Conservation (phyloP, 2,329 filamentous ascomycete genomes). For the Apiospora marii region DNA sequence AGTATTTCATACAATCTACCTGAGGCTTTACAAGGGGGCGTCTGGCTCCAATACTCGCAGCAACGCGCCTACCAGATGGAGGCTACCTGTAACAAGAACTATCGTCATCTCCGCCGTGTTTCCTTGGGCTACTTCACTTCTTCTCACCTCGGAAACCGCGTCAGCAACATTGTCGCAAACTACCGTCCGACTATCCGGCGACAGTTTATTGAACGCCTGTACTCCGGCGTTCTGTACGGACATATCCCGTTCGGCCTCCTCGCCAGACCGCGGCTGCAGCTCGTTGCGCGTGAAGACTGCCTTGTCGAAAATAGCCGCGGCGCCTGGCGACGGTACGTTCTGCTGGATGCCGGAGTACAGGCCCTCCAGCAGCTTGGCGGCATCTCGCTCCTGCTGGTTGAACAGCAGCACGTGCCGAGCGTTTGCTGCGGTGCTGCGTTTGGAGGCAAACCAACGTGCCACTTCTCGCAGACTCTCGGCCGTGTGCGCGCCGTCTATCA, state of each 20-base stretch:
- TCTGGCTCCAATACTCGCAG: slow-evolving; percentile 70
- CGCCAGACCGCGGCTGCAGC: slow-evolving; percentile 42
- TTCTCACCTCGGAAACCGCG: slow-evolving; percentile 66
- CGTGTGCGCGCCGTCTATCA: slow-evolving; percentile 89
- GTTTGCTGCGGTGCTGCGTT: slow-evolving; percentile 41
- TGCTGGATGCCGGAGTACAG: slow-evolving; percentile 21
- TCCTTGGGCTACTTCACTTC: slow-evolving; percentile 43
- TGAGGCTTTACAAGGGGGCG: neutral
- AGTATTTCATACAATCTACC: neutral
- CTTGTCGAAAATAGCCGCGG: slow-evolving; percentile 66
- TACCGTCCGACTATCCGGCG: slow-evolving; percentile 52
- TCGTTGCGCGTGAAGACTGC: slow-evolving; percentile 86
- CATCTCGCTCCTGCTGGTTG: slow-evolving; percentile 75
- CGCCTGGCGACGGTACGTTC: neutral
- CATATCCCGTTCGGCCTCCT: slow-evolving; percentile 63
- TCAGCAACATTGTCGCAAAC: slow-evolving; percentile 76
- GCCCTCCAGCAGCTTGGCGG: slow-evolving; percentile 14
- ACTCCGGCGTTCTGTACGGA: slow-evolving; percentile 75
- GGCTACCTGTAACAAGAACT: slow-evolving; percentile 78
- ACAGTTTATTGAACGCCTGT: slow-evolving; percentile 63
- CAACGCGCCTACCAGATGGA: slow-evolving; percentile 83
- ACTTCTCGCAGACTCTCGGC: slow-evolving; percentile 81
- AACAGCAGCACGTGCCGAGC: slow-evolving; percentile 68
- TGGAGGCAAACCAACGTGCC: slow-evolving; percentile 76
- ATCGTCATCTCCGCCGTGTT: slow-evolving; percentile 55